phyloP scores from a whole-genome alignment of 139 green algal genomes.

The Ostreobium quekettii region DNA sequence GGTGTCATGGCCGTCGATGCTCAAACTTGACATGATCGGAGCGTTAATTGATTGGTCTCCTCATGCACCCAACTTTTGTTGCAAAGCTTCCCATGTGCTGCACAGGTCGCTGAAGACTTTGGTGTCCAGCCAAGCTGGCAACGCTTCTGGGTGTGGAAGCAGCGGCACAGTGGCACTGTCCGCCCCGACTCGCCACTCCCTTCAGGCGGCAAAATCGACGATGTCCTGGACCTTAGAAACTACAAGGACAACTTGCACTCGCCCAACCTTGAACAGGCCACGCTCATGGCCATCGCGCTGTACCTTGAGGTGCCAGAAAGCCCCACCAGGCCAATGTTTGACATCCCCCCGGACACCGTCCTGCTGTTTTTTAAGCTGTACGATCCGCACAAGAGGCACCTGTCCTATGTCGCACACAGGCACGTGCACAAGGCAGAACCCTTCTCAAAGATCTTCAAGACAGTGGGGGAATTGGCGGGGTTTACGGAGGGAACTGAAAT shows the following conservation, averaged over 20 bases:
- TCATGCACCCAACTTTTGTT: not conserved
- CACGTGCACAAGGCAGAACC: slow-evolving; percentile 23
- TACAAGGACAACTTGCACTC: slow-evolving; percentile 22
- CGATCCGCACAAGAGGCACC: slow-evolving; percentile 34
- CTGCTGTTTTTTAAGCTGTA: slow-evolving; percentile 93
- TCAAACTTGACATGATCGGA: slow-evolving; percentile 11
- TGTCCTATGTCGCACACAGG: slow-evolving; percentile 28
- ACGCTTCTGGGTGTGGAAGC: slow-evolving; percentile 82
- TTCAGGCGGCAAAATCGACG: slow-evolving; percentile 32
- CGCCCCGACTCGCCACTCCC: slow-evolving; percentile 49
- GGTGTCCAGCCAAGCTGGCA: slow-evolving; percentile 64
- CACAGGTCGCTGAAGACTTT: slow-evolving; percentile 25
- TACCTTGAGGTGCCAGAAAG: slow-evolving; percentile 54
- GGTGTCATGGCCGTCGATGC: too few relatives aligned
- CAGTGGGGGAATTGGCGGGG: slow-evolving; percentile 39
- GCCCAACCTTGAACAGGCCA: slow-evolving; percentile 23
- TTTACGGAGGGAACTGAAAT: slow-evolving; percentile 25
- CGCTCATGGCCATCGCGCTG: slow-evolving; percentile 62
- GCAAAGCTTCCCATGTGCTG: not conserved
- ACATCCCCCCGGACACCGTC: slow-evolving; percentile 27
- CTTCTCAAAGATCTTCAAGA: slow-evolving; percentile 23
- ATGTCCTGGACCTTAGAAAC: slow-evolving; percentile 43
- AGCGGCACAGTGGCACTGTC: slow-evolving; percentile 71
- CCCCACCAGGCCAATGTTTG: slow-evolving; percentile 5
- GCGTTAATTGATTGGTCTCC: slow-evolving; percentile 24